Conservation (phyloP, 140 eudicot genomes). For the Ambrosia hybrid region DNA sequence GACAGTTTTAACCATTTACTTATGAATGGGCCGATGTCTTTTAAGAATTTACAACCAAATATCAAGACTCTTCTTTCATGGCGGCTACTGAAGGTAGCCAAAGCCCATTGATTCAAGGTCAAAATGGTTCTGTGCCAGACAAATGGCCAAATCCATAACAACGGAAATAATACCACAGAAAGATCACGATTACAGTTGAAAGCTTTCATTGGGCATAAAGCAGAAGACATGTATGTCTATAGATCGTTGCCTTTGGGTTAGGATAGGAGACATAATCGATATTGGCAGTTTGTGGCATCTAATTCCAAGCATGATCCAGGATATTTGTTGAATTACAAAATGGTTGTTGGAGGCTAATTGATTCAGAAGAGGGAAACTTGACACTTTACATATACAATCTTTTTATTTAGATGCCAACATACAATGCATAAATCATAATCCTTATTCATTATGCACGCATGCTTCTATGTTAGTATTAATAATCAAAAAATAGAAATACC, state of each 20-base stretch:
- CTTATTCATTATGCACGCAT: neutral
- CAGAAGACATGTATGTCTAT: slow-evolving; percentile 90
- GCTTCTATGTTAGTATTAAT: no score
- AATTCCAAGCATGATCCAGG: slow-evolving; percentile 85
- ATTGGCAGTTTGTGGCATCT: slow-evolving; percentile 92
- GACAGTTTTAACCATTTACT: no score
- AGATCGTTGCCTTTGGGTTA: slow-evolving; percentile 94
- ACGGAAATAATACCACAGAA: slow-evolving; percentile 63
- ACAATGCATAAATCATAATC: neutral
- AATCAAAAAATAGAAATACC: no score
- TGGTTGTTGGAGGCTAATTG: slow-evolving; percentile 90
- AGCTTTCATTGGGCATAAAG: slow-evolving; percentile 85
- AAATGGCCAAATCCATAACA: slow-evolving; percentile 50
- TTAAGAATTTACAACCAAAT: slow-evolving; percentile 48
- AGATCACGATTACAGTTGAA: slow-evolving; percentile 90
- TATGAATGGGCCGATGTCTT: neutral
- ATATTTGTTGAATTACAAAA: slow-evolving; percentile 73
- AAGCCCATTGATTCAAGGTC: slow-evolving; percentile 55
- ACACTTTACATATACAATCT: neutral
- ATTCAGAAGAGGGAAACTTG: slow-evolving; percentile 75
- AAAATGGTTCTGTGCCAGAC: slow-evolving; percentile 43
- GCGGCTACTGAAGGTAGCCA: slow-evolving; percentile 54
- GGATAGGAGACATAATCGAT: slow-evolving; percentile 92
- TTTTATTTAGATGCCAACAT: neutral
- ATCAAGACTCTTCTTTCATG: slow-evolving; percentile 48